Percentiles rank a stretch among this genome's conserved stretches.
Evolutionary conservation across 345 rosid genomes (phyloP).

Genomic region (Moringa oleifera): DNA sequence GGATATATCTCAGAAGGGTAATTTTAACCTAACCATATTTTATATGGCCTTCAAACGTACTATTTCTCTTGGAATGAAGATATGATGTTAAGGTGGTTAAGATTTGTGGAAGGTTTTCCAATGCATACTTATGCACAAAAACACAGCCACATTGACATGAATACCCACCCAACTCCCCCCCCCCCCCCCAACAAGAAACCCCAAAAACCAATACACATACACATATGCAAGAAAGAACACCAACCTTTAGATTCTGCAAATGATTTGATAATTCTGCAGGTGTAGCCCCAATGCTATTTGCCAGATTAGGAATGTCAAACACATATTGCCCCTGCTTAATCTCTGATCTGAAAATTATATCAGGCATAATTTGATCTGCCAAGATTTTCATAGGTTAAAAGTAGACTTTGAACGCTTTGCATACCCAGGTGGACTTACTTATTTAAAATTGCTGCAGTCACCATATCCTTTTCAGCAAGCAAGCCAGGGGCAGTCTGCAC

Average conservation of each 20-base stretch:
- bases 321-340: constrained; percentile 64
- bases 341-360: constrained; percentile 47
- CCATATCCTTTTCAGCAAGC: constrained; percentile 60
- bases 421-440: constrained; percentile 35
- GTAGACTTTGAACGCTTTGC: constrained; percentile 6
- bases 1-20: no score
- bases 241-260: constrained; percentile 75
- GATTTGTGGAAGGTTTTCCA: background rate
- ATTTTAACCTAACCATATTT: background rate
- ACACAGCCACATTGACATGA: no score
- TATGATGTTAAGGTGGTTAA: background rate
- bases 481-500: constrained; percentile 69
- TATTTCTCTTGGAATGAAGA: background rate
- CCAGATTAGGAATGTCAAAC: constrained; percentile 61
- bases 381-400: constrained; percentile 3
- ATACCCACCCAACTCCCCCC: no score
- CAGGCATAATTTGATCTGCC: constrained; percentile 4
- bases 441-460: constrained; percentile 68
- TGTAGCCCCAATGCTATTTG: constrained; percentile 51
- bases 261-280: constrained; percentile 47
- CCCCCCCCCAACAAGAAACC: no score
- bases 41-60: background rate
- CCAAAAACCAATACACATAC: no score
- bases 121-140: no score
- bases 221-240: constrained; percentile 1